These are phyloP conservation scores for Fonsecaea nubica DNA, from an alignment of 2,329 filamentous ascomycete genomes.

Conservation along the genomic window DNA sequence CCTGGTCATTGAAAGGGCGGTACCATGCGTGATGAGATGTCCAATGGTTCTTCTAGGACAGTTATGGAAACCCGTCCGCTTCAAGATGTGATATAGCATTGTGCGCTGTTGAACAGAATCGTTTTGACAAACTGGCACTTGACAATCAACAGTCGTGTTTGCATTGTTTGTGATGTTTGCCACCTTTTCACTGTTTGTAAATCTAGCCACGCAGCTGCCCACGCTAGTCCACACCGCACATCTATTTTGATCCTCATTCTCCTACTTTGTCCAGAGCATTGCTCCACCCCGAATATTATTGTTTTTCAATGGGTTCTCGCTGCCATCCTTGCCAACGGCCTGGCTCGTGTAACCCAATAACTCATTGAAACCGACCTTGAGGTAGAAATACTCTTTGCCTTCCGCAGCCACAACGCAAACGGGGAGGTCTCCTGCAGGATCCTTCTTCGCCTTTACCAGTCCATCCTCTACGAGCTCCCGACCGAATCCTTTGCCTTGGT, in stretches of 20 bases:
- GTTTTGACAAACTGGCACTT: background rate
- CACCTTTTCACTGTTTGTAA: background rate
- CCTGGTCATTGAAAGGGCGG: background rate
- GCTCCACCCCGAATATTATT: conserved; percentile 24
- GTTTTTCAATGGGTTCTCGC: conserved; percentile 23
- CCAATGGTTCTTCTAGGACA: no score
- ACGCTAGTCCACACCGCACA: no score
- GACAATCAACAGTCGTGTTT: background rate
- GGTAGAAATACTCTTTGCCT: conserved; percentile 30
- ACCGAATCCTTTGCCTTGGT: conserved; percentile 30
- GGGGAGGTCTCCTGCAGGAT: conserved; percentile 24
- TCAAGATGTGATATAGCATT: no score
- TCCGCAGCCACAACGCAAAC: conserved; percentile 26
- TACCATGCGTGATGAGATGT: background rate
- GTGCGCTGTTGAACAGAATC: background rate
- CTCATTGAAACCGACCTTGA: conserved; percentile 29
- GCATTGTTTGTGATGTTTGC: background rate
- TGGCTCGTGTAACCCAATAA: conserved; percentile 23
- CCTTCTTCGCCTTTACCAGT: conserved; percentile 19
- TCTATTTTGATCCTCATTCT: background rate
- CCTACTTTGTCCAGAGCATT: conserved; percentile 28
- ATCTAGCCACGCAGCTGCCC: background rate
- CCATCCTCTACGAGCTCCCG: conserved; percentile 22
- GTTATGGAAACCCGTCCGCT: no score
- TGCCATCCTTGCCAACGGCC: conserved; percentile 7